Base-by-base conservation (phyloP, 2,329 filamentous ascomycete species). In the Monosporascus sp. region DNA sequence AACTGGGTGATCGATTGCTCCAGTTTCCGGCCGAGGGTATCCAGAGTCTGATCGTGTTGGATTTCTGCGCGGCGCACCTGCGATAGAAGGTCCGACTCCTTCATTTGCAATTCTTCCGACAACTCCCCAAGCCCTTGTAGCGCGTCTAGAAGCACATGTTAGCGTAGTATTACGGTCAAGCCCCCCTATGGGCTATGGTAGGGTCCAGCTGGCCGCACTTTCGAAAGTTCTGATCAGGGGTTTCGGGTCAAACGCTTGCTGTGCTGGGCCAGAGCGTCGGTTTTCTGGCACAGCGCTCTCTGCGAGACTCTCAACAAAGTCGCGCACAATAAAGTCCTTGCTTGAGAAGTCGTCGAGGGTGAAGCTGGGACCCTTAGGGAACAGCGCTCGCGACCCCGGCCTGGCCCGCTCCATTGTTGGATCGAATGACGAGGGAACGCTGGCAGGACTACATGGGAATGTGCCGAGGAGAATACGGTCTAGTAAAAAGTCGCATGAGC, bases 161-260 rank as follows among this genome's bases (percentile, higher is more conserved):
- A 74, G 66, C 56, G 53, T 45, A 56, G 11, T 14, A 37, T 45
- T 11, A 6, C 31, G 31, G 31, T 34, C 31, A 14, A 34, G 31
- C 31, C 31, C n/a, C 27, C 31, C 9, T 17, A 44, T 17, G 41
- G 27, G 41, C 51, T 36, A 39, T 42, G 34, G 42, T 41, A 6
- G 14, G 31, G 51, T 59, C 17, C 6, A 37, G 24, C 42, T 25
- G 36, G 46, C 55, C 73, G 58, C 74, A 85, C 82, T 84, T 67
- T 99, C 94, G 69, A 99, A 99, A 1, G 90, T 92, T 54, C 94
- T 86, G 64, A 99, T 99, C 62, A 99, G 78, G 34, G 94, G 95
- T 72, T 99, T 99, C 0, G 94, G 91, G 65, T 99, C 94, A 73
- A 99, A 99, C 5, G 79, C 73, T 56, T 80, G 78, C 66, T 76